Evolutionary conservation across 2,329 filamentous ascomycete species (phyloP).

Genomic region (Diplocarpon mali): DNA sequence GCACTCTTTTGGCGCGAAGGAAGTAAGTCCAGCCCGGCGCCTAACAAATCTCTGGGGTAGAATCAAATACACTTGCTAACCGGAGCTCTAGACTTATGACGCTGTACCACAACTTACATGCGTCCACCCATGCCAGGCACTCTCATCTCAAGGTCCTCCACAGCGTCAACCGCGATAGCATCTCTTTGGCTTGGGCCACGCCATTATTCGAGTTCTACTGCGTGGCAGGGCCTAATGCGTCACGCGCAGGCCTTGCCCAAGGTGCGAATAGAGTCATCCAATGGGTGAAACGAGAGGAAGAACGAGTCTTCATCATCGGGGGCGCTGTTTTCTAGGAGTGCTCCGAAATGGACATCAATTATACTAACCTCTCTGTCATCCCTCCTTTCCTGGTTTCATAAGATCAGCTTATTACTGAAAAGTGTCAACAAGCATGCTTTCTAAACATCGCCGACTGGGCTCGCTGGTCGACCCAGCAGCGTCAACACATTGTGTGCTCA

Average conservation of each 20-base stretch:
- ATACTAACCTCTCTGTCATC: too few species aligned
- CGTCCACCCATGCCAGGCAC: constrained; percentile 73
- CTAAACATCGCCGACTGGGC: too few species aligned
- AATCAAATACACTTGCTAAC: neutral
- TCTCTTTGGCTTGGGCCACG: constrained; percentile 82
- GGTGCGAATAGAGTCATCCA: constrained; percentile 82
- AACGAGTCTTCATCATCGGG: constrained; percentile 90
- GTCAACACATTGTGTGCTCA: too few species aligned
- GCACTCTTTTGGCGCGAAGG: constrained; percentile 46
- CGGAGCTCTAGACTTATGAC: constrained; percentile 51
- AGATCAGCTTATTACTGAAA: too few species aligned
- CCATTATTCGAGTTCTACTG: constrained; percentile 90
- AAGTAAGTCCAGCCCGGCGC: constrained; percentile 32
- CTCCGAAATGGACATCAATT: too few species aligned
- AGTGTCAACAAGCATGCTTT: too few species aligned
- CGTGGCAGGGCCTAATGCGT: constrained; percentile 67
- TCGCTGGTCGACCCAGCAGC: too few species aligned
- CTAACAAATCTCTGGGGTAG: neutral
- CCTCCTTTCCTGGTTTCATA: too few species aligned
- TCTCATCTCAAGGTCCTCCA: constrained; percentile 82
- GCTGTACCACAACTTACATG: constrained; percentile 76
- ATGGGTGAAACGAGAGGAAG: constrained; percentile 87
- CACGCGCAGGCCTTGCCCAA: constrained; percentile 59
- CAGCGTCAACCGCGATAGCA: constrained; percentile 60
- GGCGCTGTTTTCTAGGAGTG: constrained; percentile 64